Evolutionary conservation across 2,329 filamentous ascomycete species (phyloP).

Genomic region (Fusarium tjaetaba): DNA sequence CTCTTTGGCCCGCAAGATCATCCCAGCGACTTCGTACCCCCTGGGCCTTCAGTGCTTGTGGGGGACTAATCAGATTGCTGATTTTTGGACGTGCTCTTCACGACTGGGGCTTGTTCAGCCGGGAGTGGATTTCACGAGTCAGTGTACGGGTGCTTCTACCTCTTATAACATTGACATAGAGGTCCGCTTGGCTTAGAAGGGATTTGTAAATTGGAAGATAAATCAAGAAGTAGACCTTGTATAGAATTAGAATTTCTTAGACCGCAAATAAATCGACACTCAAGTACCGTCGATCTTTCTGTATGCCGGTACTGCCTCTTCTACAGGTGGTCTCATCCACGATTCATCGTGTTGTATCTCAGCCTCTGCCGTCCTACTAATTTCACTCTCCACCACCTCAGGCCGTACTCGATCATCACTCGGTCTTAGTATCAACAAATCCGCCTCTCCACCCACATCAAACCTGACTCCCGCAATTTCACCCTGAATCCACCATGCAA

Average conservation of each 20-base stretch:
- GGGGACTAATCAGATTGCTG: background rate
- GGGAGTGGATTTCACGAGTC: background rate
- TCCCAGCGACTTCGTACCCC: background rate
- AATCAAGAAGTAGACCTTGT: background rate
- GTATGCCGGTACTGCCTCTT: background rate
- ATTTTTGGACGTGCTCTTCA: background rate
- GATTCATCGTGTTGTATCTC: background rate
- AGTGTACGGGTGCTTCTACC: background rate
- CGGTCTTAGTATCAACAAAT: background rate
- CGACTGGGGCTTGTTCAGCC: background rate
- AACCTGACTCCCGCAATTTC: background rate
- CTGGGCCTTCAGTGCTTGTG: background rate
- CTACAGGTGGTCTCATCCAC: background rate
- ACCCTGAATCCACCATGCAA: background rate
- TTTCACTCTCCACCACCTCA: background rate
- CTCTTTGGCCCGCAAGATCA: background rate
- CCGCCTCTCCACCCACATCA: background rate
- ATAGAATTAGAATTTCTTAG: background rate
- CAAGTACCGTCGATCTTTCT: rapidly evolving
- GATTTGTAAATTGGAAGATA: background rate
- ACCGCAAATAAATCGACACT: background rate
- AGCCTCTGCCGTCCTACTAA: background rate
- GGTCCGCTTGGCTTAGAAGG: background rate
- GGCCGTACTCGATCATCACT: background rate
- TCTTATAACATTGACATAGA: background rate